Conservation (phyloP, 768 basidiomycete genomes). For the Lenzites betulinus region DNA sequence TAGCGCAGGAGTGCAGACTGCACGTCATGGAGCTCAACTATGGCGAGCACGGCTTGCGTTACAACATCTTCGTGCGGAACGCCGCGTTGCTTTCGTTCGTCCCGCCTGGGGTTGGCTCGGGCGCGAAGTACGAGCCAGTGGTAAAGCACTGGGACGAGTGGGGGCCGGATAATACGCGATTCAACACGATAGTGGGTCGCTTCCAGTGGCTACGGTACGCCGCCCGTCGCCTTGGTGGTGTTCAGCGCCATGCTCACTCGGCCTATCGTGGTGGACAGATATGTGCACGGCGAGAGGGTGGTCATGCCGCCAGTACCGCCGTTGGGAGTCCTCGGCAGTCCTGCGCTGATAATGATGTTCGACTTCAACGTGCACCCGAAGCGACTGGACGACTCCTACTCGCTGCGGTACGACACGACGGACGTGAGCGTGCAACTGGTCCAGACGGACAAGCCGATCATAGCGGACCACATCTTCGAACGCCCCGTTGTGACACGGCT, state of each 20-base stretch:
- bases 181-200: conserved; percentile 29
- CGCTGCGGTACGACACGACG: not conserved
- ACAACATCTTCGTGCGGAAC: conserved; percentile 39
- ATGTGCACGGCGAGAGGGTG: conserved; percentile 46
- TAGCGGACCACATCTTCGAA: conserved; percentile 13
- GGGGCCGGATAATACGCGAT: conserved; percentile 40
- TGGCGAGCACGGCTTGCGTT: conserved; percentile 23
- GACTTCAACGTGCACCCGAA: conserved; percentile 37
- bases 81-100: conserved; percentile 29
- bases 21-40: conserved; percentile 34
- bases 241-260: not conserved
- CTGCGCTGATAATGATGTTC: conserved; percentile 21
- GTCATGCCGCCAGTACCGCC: conserved; percentile 28
- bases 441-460: not conserved
- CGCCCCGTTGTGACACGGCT: conserved; percentile 21
- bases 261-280: conserved; percentile 29
- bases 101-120: not conserved
- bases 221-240: not conserved
- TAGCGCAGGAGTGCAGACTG: conserved; percentile 26
- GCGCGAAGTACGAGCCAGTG: not conserved
- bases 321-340: conserved; percentile 26
- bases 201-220: conserved; percentile 46
- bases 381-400: conserved; percentile 23
- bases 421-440: not conserved
- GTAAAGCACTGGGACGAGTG: conserved; percentile 40